Evolutionary conservation across 805 yeast genomes (phyloP), one percentile per base, ranked within the genome.

Genomic region (Nakazawaea siamensis): DNA sequence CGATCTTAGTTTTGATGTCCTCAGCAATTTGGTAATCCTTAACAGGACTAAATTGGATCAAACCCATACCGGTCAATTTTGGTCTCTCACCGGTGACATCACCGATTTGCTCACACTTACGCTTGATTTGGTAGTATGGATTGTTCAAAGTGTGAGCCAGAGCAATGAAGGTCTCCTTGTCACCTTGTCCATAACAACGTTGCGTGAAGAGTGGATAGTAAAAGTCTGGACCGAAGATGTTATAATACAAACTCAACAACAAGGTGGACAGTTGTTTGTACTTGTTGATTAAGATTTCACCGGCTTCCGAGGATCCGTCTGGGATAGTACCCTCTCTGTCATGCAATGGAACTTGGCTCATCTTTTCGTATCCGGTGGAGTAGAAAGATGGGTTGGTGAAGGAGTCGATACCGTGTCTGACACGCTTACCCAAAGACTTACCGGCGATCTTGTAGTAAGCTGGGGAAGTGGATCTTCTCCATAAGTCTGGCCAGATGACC

Each of bases 401-500:
- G 35, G 38, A 40, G 14, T 51, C 54, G 4, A 50, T 47, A 14
- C 62, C 59, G 7, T 66, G 61, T 17, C 64, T 57, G 1, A 57
- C 51, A 18, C 43, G 51, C 44, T 51, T 55, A 28, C 57, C 61
- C 1, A 70, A 59, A 19, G 51, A 36, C 9, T 67, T 52, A 1
- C 70, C 77, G 0, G 80, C 77, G 41, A 82, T 71, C 14, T 70
- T 64, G 52, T 80, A 85, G 48, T 70, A 79, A 21, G 59, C 57
- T 5, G 94, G 94, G 2, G 82, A 70, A 3, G 87, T 81, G 6
- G 79, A 71, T 43, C 94, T 66, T 49, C 72, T 69, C 87, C 92
- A 82, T 52, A 75, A 82, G 55, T 83, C 94, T 4, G 90, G 88
- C 90, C 94, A 85, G 6, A 71, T 55, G 18, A 80, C 64, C 43